Base-by-base conservation (phyloP, 2,329 filamentous ascomycete species). In the Aspergillus ustus region DNA sequence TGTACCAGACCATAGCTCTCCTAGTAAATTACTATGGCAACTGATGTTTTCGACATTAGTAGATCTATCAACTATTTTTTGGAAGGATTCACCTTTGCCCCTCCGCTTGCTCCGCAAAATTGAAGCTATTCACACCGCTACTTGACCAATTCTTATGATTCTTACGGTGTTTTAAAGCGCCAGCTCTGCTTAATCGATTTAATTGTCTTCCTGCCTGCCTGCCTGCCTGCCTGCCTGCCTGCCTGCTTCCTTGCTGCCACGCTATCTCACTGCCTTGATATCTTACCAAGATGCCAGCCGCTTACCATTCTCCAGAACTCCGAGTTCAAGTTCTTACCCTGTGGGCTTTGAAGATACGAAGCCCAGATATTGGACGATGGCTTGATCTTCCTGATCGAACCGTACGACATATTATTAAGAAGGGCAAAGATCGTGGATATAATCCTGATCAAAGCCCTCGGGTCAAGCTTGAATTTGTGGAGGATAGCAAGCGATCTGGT, bases 311-410 rank as follows among this genome's bases (percentile, higher is more conserved):
- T 7, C 19, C 7, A n/a, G 25, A 44, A 8, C 11, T 45, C 9
- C 40, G 52, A 3, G 52, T 31, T 31, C 52, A 54, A 15, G 40
- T 54, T 5, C 22, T 54, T 44, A 54, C 52, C 20, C 6, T 54
- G 2, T n/a, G 15, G 3, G 37, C 37, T 11, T 7, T 54, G 9
- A 13, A 37, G 8, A 44, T 25, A 2, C 20, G 7, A 17, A 13
- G 0, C 8, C 3, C 15, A 1, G 2, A 11, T 5, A 54, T 54
- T 5, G 15, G 15, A 13, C 4, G 22, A 17, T 19, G 2, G 1
- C 15, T 54, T 11, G 40, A 45, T 54, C 6, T 54, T 20, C 7
- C 25, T 8, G 11, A 15, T 1, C 17, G 40, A 8, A 45, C 40
- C 2, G 40, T 54, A 0, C 11, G 20, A 6, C 6, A 45, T 8